Conservation (phyloP, 2,329 filamentous ascomycete species). For the Hypoxylon sp. region DNA sequence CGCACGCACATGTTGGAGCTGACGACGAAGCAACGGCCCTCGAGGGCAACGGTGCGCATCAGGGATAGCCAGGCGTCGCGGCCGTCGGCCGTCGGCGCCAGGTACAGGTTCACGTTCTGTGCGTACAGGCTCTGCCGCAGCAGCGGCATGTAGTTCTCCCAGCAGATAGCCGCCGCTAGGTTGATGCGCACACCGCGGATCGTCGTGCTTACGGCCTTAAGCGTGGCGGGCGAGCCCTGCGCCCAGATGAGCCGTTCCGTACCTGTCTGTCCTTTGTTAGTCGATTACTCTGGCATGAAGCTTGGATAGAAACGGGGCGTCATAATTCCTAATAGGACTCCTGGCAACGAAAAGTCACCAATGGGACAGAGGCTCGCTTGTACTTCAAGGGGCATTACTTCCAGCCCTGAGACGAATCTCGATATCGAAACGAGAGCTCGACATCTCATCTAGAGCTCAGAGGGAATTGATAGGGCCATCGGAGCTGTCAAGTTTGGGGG, state of each 20-base stretch:
- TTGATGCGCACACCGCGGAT: conserved; percentile 83
- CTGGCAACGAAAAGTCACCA: too few species aligned
- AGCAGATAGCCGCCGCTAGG: conserved; percentile 88
- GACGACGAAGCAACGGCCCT: conserved; percentile 86
- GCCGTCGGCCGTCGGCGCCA: conserved; percentile 88
- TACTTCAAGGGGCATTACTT: too few species aligned
- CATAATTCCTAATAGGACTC: too few species aligned
- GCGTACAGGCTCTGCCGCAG: conserved; percentile 83
- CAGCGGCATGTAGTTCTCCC: conserved; percentile 96
- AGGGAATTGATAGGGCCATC: conserved; percentile 4
- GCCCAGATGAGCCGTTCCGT: conserved; percentile 88
- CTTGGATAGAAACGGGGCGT: background rate
- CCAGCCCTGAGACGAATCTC: too few species aligned
- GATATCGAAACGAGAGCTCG: background rate
- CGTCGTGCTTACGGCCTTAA: conserved; percentile 79
- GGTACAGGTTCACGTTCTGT: conserved; percentile 90
- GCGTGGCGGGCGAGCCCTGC: conserved; percentile 79
- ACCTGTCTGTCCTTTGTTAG: conserved; percentile 63
- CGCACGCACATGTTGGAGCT: conserved; percentile 84
- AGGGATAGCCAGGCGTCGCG: conserved; percentile 80
- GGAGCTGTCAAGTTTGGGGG: background rate
- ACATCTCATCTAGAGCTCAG: background rate
- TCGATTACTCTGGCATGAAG: background rate
- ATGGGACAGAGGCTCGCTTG: too few species aligned
- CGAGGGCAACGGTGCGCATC: conserved; percentile 82